Conservation (phyloP, 129 eudicot genomes). For the Rutidosis leptorrhynchoides region DNA sequence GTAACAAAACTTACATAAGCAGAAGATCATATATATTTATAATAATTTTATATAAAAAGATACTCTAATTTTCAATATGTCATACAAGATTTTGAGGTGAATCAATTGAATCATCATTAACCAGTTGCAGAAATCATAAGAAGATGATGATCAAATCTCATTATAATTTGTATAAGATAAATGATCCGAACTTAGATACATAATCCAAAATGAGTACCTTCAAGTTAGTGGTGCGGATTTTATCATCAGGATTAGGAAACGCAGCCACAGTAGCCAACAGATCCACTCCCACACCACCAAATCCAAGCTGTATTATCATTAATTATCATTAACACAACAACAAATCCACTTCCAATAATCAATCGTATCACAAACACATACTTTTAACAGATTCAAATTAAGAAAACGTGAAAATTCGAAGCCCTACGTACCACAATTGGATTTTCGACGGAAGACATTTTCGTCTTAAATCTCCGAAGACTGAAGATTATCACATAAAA, state of each 20-base stretch:
- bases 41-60: too few relatives aligned
- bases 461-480: constrained; percentile 25
- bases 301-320: constrained; percentile 51
- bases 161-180: neutral
- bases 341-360: constrained; percentile 16
- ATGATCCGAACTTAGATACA: neutral
- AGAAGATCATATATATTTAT: neutral
- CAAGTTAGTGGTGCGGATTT: constrained; percentile 76
- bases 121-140: neutral
- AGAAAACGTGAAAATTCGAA: neutral
- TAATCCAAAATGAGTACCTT: constrained; percentile 39
- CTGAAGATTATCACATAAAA: constrained; percentile 7
- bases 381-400: neutral
- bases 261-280: constrained; percentile 65
- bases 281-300: constrained; percentile 66
- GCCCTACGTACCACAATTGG: constrained; percentile 46
- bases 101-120: too few relatives aligned
- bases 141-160: neutral
- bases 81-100: too few relatives aligned
- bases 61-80: too few relatives aligned
- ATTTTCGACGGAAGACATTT: constrained; percentile 46
- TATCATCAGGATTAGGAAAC: constrained; percentile 88
- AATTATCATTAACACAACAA: constrained; percentile 4
- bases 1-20: constrained; percentile 9
- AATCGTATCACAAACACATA: neutral